Conservation (phyloP, 2,329 filamentous ascomycete genomes). For the Aotearoamyces nothofagi region DNA sequence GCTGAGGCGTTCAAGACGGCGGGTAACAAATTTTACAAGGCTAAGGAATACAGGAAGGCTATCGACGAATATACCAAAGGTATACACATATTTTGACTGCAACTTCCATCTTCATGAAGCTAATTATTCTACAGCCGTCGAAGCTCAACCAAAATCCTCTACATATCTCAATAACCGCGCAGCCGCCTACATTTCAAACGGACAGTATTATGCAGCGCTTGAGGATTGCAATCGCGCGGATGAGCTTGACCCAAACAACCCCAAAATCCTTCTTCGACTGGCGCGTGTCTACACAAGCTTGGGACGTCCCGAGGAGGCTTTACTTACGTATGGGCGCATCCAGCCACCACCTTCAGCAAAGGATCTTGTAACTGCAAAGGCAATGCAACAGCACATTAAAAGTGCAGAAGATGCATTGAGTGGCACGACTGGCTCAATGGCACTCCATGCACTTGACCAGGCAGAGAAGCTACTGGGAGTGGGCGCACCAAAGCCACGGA, state of each 20-base stretch:
- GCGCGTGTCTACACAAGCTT: constrained; percentile 82
- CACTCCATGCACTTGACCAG: constrained; percentile 78
- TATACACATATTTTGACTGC: constrained; percentile 24
- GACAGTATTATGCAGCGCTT: constrained; percentile 62
- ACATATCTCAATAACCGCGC: constrained; percentile 93
- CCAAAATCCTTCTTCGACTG: constrained; percentile 77
- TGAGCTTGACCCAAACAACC: constrained; percentile 69
- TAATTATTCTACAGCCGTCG: constrained; percentile 48
- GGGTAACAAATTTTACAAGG: constrained; percentile 96
- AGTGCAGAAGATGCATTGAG: constrained; percentile 68
- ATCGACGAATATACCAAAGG: constrained; percentile 93
- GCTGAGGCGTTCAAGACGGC: constrained; percentile 84
- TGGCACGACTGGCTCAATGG: constrained; percentile 78
- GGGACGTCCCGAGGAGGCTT: constrained; percentile 73
- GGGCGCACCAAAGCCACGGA: constrained; percentile 67
- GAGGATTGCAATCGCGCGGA: constrained; percentile 76
- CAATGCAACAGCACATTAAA: constrained; percentile 70
- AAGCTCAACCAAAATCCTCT: constrained; percentile 68
- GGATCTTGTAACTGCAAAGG: constrained; percentile 68
- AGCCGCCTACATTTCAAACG: constrained; percentile 82
- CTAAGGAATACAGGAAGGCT: constrained; percentile 73
- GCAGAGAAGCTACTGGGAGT: constrained; percentile 67
- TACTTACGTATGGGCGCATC: constrained; percentile 69
- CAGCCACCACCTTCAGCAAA: constrained; percentile 68
- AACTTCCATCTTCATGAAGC: neutral